These are phyloP conservation scores for Hanseniaspora singularis DNA, from an alignment of 805 yeast species.

Conservation along the genomic window DNA sequence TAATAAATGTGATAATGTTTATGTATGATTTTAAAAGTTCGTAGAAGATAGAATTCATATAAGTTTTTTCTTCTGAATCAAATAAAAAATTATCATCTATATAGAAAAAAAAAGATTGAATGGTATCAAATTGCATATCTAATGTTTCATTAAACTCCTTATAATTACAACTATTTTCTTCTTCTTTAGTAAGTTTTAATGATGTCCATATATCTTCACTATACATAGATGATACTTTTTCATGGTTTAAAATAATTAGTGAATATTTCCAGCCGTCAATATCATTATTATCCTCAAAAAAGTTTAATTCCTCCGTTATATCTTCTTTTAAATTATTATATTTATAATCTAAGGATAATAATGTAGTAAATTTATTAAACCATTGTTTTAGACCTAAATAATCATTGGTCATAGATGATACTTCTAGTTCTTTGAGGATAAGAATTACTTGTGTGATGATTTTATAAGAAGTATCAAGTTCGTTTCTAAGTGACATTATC, in stretches of 20 bases:
- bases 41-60: background rate
- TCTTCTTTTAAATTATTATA: background rate
- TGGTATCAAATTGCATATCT: background rate
- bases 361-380: slow-evolving; percentile 8
- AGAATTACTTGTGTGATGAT: background rate
- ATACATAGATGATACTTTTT: background rate
- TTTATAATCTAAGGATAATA: slow-evolving; percentile 7
- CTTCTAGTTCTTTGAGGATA: slow-evolving; percentile 5
- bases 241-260: background rate
- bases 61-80: background rate
- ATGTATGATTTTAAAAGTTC: background rate
- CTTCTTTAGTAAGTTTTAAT: background rate
- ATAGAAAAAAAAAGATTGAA: background rate
- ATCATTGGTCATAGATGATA: background rate
- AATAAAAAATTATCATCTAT: background rate
- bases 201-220: background rate
- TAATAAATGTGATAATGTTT: background rate
- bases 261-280: background rate
- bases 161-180: background rate
- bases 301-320: background rate
- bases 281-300: background rate
- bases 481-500: too few species aligned
- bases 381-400: background rate
- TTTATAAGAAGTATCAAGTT: background rate
- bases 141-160: background rate